phyloP scores from a whole-genome alignment of 2,329 filamentous ascomycete genomes.

The Ophiostoma triangulosporum region DNA sequence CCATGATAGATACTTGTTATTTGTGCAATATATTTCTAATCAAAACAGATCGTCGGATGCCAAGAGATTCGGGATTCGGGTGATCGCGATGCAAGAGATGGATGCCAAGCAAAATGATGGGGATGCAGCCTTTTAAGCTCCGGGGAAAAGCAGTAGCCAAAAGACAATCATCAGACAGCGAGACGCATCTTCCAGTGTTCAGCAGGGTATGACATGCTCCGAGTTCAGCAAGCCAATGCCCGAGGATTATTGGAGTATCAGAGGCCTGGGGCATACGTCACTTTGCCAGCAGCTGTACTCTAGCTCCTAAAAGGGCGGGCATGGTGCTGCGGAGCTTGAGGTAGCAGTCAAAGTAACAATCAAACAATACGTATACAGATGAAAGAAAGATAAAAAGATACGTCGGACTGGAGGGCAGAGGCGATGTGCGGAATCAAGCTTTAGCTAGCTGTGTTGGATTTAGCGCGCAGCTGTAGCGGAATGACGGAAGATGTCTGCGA shows the following conservation, averaged over 20 bases:
- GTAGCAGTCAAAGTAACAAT: not conserved
- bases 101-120: not conserved
- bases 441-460: not conserved
- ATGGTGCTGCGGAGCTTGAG: no score
- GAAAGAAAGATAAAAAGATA: no score
- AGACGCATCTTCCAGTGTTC: no score
- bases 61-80: not conserved
- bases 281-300: not conserved
- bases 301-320: not conserved
- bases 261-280: not conserved
- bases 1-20: not conserved
- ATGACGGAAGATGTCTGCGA: not conserved
- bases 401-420: no score
- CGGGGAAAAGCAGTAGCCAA: not conserved
- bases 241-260: no score
- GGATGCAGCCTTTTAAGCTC: not conserved
- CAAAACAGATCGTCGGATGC: not conserved
- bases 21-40: not conserved
- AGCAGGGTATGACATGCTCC: not conserved
- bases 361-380: not conserved
- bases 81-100: not conserved
- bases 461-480: not conserved
- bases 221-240: no score
- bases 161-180: not conserved
- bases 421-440: not conserved